phyloP scores from a whole-genome alignment of 2,329 filamentous ascomycete species.

The Aureobasidium pullulans region DNA sequence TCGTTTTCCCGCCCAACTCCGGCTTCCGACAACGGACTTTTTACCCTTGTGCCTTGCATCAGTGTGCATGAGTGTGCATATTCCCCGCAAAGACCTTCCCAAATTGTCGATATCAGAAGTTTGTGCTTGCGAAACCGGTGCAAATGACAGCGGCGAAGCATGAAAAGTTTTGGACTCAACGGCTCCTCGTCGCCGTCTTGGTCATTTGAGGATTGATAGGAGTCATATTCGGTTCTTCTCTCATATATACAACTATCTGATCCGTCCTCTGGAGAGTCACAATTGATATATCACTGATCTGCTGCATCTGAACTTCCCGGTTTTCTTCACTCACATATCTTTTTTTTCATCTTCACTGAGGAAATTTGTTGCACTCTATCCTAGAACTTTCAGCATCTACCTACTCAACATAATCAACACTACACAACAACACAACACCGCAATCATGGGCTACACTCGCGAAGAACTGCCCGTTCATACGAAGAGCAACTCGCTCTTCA shows the following conservation, averaged over 20 bases:
- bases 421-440: background rate
- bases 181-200: background rate
- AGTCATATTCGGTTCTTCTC: background rate
- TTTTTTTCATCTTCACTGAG: no score
- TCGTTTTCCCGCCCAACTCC: background rate
- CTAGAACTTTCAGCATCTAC: background rate
- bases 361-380: no score
- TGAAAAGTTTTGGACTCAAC: background rate
- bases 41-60: background rate
- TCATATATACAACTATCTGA: no score
- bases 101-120: background rate
- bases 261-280: no score
- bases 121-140: background rate
- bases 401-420: background rate
- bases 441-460: conserved; percentile 11
- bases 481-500: background rate
- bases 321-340: no score
- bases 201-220: background rate
- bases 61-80: background rate
- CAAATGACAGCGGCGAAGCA: background rate
- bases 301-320: no score
- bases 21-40: background rate
- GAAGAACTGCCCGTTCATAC: background rate
- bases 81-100: background rate
- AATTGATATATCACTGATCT: no score